Evolutionary conservation across 306 rosid genomes (phyloP).

Genomic region (Citrullus mucosospermus): DNA sequence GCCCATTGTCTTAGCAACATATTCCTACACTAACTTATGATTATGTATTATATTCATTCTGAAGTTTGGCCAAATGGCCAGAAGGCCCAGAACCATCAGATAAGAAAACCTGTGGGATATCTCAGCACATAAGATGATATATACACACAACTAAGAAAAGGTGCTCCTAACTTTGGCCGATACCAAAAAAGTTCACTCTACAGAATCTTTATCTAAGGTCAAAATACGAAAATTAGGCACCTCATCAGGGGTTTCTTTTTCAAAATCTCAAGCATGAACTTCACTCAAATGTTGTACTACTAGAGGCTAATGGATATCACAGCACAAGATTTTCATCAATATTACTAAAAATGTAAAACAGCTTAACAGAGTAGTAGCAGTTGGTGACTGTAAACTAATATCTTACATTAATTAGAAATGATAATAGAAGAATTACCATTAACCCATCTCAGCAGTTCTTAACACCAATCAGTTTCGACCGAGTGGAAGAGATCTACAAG

Average conservation of each 20-base stretch:
- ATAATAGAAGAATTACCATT: neutral
- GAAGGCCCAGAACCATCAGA: too few relatives aligned
- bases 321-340: neutral
- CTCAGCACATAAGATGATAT: too few relatives aligned
- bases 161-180: too few relatives aligned
- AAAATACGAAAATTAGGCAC: too few relatives aligned
- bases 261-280: neutral
- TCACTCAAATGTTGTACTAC: neutral
- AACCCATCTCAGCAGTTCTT: neutral
- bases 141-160: too few relatives aligned
- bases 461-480: constrained; percentile 57
- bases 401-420: neutral
- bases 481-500: constrained; percentile 82
- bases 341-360: neutral
- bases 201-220: too few relatives aligned
- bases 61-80: too few relatives aligned
- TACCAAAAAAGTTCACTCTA: too few relatives aligned
- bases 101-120: too few relatives aligned
- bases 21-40: neutral
- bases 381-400: neutral
- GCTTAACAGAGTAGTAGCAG: neutral
- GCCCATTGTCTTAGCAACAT: neutral
- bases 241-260: neutral
- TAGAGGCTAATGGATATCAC: neutral
- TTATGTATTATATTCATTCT: too few relatives aligned